Base-by-base conservation (phyloP, 495 filamentous ascomycete species). In the Terfezia claveryi region DNA sequence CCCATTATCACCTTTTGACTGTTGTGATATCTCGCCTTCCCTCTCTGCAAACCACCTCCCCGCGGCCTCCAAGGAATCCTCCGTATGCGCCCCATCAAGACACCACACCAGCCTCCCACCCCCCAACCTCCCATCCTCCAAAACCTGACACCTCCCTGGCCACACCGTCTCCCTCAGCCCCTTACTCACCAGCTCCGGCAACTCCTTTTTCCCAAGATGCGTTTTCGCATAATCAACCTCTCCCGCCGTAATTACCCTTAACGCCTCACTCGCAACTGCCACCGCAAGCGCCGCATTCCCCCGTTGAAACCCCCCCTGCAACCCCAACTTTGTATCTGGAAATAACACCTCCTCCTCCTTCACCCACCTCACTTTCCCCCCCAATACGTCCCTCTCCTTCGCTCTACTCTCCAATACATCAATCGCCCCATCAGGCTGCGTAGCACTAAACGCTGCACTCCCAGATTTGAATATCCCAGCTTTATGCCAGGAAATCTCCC, bases 401-500 rank as follows among this genome's bases (percentile, higher is more conserved):
- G 89, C 91, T 41, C 92, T 75, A 37, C 80, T 65, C 36, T 71
- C 59, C 11, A 98, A 68, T 8, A 96, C 87, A 23, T 74, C 66
- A 51, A 81, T 67, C 0, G 88, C 91, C 11, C 63, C 68, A 1
- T 74, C 67, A 0, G 72, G 69, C 65, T 98, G 91, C 14, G 78
- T 77, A 10, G 83, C 77, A 1, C 81, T 85, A 55, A 93, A 91
- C 2, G 78, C 82, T 9, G 78, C 75, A 10, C 72, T 71, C 0
- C 76, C 79, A 2, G 65, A 23, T 66, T 96, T 98, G 71, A 94
- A 81, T 53, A 96, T 89, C 11, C 91, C 91, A 11, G 77, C 84
- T 67, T 98, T 96, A 63, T 98, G 89, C 91, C 92, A 96, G 4
- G 92, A 89, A 57, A 98, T 98, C 59, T 88, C 75, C 51, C 87